Conservation (phyloP, 2,329 filamentous ascomycete genomes). For the Beauveria sp. region DNA sequence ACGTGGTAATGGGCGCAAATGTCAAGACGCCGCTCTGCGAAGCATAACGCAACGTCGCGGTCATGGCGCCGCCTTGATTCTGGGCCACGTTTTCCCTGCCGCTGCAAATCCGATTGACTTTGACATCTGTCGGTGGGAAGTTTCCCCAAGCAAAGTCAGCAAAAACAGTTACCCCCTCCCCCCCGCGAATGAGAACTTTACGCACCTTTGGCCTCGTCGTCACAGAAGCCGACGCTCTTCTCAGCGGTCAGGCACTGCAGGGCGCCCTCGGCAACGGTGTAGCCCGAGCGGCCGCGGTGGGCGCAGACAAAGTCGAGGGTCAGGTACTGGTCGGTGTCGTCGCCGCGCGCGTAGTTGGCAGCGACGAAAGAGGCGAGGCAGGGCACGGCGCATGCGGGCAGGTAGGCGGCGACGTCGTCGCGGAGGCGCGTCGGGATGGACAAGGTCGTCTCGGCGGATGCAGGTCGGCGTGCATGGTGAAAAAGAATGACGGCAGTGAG, state of each 20-base stretch:
- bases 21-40: conserved; percentile 22
- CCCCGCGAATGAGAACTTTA: not conserved
- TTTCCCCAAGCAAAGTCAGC: too few species aligned
- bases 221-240: conserved; percentile 43
- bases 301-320: conserved; percentile 59
- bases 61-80: conserved; percentile 52
- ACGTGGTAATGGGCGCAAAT: conserved; percentile 19
- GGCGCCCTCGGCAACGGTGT: conserved; percentile 65
- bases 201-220: conserved; percentile 30
- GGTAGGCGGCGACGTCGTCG: conserved; percentile 31
- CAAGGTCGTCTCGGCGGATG: conserved; percentile 15
- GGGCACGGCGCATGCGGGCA: conserved; percentile 51
- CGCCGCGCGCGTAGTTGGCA: conserved; percentile 44
- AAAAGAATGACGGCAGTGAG: conserved; percentile 12
- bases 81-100: conserved; percentile 40
- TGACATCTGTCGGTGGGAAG: conserved; percentile 22
- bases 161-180: too few species aligned
- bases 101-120: conserved; percentile 53
- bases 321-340: conserved; percentile 39
- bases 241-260: conserved; percentile 58
- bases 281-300: conserved; percentile 49
- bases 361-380: conserved; percentile 58
- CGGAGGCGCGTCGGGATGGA: conserved; percentile 19
- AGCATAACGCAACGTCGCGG: conserved; percentile 44
- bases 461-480: not conserved